Evolutionary conservation across 768 basidiomycete species (phyloP).

Genomic region (Filobasidium floriforme): DNA sequence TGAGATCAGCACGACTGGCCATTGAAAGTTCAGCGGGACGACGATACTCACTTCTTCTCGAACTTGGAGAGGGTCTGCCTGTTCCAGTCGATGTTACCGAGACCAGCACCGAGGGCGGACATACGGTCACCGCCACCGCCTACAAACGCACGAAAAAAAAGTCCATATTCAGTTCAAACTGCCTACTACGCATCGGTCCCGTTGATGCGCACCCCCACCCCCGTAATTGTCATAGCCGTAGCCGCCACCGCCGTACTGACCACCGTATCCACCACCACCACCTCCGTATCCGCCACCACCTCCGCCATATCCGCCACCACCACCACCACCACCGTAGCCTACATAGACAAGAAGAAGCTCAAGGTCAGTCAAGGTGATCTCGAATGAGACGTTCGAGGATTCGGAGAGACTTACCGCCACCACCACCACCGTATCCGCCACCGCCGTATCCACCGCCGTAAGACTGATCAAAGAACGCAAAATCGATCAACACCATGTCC

Average conservation of each 20-base stretch:
- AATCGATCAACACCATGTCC: background rate
- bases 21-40: background rate
- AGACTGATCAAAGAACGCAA: conserved; percentile 2
- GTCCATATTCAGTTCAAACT: background rate
- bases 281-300: conserved; percentile 50
- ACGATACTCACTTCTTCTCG: conserved; percentile 72
- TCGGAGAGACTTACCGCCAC: background rate
- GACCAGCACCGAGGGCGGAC: conserved; percentile 69
- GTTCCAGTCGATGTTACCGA: conserved; percentile 80
- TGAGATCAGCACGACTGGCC: background rate
- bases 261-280: conserved; percentile 12
- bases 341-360: background rate
- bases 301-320: conserved; percentile 54
- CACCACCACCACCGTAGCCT: conserved; percentile 49
- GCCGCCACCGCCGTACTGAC: conserved; percentile 21
- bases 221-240: conserved; percentile 17
- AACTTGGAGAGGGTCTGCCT: conserved; percentile 67
- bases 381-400: no score
- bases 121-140: conserved; percentile 51
- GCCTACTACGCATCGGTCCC: background rate
- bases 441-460: conserved; percentile 15
- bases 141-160: conserved; percentile 11
- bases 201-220: conserved; percentile 7
- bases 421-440: conserved; percentile 8
- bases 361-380: background rate